phyloP scores from a whole-genome alignment of 169 alveolate genomes.

The Babesia bovis region DNA sequence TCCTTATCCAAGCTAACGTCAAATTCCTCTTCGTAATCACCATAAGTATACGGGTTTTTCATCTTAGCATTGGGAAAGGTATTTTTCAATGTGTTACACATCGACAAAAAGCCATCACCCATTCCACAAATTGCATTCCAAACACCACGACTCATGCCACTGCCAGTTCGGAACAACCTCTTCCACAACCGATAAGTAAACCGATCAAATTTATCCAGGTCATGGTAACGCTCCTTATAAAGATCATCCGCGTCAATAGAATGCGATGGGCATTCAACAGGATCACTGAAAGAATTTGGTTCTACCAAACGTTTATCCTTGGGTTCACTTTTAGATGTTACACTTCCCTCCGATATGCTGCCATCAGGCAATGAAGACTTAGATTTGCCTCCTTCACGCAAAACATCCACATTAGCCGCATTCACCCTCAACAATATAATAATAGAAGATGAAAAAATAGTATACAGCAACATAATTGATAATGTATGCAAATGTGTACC shows the following conservation, averaged over 20 bases:
- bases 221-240: not conserved
- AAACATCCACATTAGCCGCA: not conserved
- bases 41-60: not conserved
- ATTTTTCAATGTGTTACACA: not conserved
- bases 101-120: not conserved
- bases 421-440: not conserved
- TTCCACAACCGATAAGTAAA: constrained; percentile 1
- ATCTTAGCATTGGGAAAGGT: not conserved
- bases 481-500: not conserved
- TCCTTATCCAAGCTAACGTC: not conserved
- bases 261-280: too few relatives aligned
- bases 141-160: not conserved
- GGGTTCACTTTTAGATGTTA: not conserved
- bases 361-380: not conserved
- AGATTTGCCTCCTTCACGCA: too few relatives aligned
- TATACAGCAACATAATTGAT: not conserved
- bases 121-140: not conserved
- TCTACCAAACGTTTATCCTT: not conserved
- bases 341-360: not conserved
- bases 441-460: not conserved
- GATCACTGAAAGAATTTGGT: not conserved
- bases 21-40: constrained; percentile 28
- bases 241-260: not conserved
- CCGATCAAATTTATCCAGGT: not conserved
- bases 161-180: not conserved